Percentiles rank a stretch among this genome's conserved stretches.
Conservation (phyloP, 352 stramenopile species). For the Pythium folliculosum region DNA sequence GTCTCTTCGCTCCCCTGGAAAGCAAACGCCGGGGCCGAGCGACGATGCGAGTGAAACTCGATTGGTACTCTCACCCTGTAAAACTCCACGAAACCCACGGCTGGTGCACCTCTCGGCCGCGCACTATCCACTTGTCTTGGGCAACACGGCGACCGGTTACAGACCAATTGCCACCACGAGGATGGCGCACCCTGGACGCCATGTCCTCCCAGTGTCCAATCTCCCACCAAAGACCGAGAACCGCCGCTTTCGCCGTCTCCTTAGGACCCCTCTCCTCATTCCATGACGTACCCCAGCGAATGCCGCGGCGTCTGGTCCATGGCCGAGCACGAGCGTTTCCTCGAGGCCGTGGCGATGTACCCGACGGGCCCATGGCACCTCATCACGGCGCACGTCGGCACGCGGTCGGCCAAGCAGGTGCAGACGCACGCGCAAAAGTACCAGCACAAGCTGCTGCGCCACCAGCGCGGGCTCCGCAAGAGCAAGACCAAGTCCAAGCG, state of each 20-base stretch:
- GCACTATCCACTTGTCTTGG: constrained; percentile 4
- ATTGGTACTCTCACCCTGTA: constrained; percentile 5
- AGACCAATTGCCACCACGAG: too few relatives aligned
- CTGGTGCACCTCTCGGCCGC: background rate
- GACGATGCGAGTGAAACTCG: background rate
- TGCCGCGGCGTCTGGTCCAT: constrained; percentile 62
- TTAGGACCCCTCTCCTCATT: background rate
- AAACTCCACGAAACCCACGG: background rate
- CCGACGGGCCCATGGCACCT: constrained; percentile 64
- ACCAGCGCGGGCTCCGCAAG: constrained; percentile 34
- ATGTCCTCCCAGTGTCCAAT: background rate
- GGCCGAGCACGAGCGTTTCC: constrained; percentile 73
- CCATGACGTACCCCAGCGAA: background rate
- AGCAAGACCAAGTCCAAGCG: constrained; percentile 45
- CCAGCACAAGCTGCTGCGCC: constrained; percentile 78
- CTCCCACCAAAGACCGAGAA: background rate
- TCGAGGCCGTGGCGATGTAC: constrained; percentile 75
- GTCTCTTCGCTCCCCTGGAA: background rate
- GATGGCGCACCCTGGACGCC: too few relatives aligned
- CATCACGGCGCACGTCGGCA: constrained; percentile 70
- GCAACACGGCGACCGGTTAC: too few relatives aligned
- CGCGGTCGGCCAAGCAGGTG: constrained; percentile 79
- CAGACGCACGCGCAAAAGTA: constrained; percentile 86
- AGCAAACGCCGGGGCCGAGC: background rate
- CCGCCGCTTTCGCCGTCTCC: too few relatives aligned